Evolutionary conservation across 2,329 filamentous ascomycete species (phyloP).

Genomic region (Pseudogymnoascus sp.): DNA sequence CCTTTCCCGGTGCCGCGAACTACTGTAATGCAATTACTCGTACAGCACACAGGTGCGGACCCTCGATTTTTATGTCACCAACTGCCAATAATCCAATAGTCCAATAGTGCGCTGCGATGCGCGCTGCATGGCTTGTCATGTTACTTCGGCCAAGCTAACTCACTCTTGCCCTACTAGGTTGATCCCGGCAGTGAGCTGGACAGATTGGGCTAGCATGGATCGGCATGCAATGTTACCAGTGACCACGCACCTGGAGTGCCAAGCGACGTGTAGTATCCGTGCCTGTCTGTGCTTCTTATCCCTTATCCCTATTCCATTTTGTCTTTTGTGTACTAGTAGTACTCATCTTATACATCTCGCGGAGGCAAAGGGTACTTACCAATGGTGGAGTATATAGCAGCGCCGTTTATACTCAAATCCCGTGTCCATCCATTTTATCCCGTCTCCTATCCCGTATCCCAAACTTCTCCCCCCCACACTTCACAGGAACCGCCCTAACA

Average conservation of each 20-base stretch:
- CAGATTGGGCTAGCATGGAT: conserved; percentile 1
- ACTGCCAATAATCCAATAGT: background rate
- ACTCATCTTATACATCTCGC: background rate
- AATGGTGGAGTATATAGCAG: background rate
- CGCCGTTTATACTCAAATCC: conserved; percentile 1
- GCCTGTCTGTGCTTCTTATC: background rate
- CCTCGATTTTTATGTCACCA: conserved; percentile 6
- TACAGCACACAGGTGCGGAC: background rate
- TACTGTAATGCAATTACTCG: conserved; percentile 6
- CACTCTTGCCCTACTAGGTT: background rate
- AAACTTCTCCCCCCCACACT: background rate
- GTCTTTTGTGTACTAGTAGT: background rate
- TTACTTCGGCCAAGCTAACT: background rate
- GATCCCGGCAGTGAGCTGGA: background rate
- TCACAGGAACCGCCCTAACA: background rate
- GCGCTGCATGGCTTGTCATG: background rate
- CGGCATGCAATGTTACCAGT: conserved; percentile 7
- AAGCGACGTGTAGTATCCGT: background rate
- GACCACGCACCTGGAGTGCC: conserved; percentile 5
- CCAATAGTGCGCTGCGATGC: conserved; percentile 5
- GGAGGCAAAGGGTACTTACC: background rate
- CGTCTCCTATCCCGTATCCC: background rate
- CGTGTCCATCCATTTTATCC: background rate
- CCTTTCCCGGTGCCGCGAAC: background rate
- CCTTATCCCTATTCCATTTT: background rate